Evolutionary conservation across 768 basidiomycete species (phyloP).

Genomic region (Pisolithus marmoratus): DNA sequence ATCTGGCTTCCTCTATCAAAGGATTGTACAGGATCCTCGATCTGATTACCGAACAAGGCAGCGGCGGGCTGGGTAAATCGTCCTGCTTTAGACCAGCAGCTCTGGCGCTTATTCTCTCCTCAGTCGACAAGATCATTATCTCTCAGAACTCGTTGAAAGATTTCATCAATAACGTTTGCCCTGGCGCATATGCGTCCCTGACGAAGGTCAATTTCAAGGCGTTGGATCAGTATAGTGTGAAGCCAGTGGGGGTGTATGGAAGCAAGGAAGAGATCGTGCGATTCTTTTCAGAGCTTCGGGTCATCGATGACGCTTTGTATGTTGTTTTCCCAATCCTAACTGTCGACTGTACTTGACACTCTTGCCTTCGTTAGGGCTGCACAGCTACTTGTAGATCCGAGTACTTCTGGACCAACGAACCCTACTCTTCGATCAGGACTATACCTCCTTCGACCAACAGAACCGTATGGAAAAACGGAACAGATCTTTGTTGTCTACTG

Average conservation of each 20-base stretch:
- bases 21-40: slow-evolving; percentile 46
- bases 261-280: slow-evolving; percentile 41
- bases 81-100: neutral
- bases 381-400: slow-evolving; percentile 2
- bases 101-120: neutral
- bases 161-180: slow-evolving; percentile 39
- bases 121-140: slow-evolving; percentile 56
- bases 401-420: neutral
- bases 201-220: slow-evolving; percentile 47
- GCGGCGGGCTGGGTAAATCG: slow-evolving; percentile 41
- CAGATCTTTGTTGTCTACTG: slow-evolving; percentile 46
- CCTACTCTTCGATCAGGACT: slow-evolving; percentile 42
- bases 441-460: slow-evolving; percentile 30
- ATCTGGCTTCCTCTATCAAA: slow-evolving; percentile 19
- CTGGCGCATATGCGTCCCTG: slow-evolving; percentile 45
- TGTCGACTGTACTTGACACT: neutral
- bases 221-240: slow-evolving; percentile 37
- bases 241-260: slow-evolving; percentile 49
- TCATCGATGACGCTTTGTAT: slow-evolving; percentile 34
- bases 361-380: slow-evolving; percentile 1
- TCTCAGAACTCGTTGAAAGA: slow-evolving; percentile 38
- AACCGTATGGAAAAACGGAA: slow-evolving; percentile 5
- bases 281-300: slow-evolving; percentile 31
- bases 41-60: slow-evolving; percentile 40
- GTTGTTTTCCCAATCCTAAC: neutral